Evolutionary conservation across 2,329 filamentous ascomycete species (phyloP), one percentile per base, ranked within the genome.

Genomic region (Fusarium succisae): DNA sequence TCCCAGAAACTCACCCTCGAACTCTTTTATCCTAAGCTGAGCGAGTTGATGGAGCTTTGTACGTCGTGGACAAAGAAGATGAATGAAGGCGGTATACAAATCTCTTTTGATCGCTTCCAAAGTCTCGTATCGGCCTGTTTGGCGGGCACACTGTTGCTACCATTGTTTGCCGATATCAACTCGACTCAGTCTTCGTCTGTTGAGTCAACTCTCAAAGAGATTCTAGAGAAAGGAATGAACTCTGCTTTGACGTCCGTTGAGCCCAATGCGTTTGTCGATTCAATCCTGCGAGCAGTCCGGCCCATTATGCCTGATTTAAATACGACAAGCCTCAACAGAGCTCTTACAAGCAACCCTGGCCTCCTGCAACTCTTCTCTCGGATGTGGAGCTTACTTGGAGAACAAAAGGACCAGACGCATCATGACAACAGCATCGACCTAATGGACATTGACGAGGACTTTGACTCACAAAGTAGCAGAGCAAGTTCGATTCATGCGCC

Each of bases 371-470:
- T 90, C 8, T 79, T 89, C 20, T 77, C 81, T 5, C 84, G 81
- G 17, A 66, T 89, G 5, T 86, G 75, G 63, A 66, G 47, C 14
- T 50, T 59, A 17, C 57, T 83, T 38, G 74, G 79, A 26, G 62
- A 72, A 17, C 74, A 69, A 47, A 66, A 72, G 8, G 37, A 68
- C 20, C 75, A 57, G 80, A 6, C 74, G 68, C 28, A 75, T 76
- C 38, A 75, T 83, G 51, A 79, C 76, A 51, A 84, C 8, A 82
- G 85, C 15, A 73, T 83, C 6, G 90, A 92, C 73, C 79, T 86
- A 11, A 92, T 93, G 90, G 91, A 94, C 63, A 77, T 94, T 10
- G 92, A 94, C 76, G 86, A 89, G 18, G 88, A 89, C 5, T 91
- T 92, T 62, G 88, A 90, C 45, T 90, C 90, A 0, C 90, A 92